phyloP scores from a whole-genome alignment of 75 land plant genomes.

The Cryptomeria japonica region DNA sequence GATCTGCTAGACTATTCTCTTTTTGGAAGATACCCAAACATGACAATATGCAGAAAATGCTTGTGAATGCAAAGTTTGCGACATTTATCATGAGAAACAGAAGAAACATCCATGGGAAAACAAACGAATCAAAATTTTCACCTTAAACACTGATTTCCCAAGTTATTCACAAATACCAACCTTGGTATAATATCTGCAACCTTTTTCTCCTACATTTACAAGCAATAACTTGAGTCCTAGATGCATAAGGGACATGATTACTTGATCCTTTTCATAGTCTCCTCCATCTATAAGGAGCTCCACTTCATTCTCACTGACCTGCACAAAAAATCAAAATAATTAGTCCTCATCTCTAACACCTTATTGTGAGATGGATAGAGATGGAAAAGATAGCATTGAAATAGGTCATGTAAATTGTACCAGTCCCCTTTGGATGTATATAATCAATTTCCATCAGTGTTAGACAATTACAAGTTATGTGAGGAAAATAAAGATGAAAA shows the following conservation, averaged over 20 bases:
- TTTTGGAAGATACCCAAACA: too few species aligned
- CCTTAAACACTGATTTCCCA: too few species aligned
- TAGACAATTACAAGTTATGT: neutral
- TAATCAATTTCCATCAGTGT: too few species aligned
- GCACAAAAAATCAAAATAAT: neutral
- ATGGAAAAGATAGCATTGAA: neutral
- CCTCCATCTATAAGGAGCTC: conserved; percentile 67
- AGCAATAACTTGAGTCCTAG: conserved; percentile 74
- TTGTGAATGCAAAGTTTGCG: too few species aligned
- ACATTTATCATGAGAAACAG: neutral
- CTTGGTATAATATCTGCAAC: conserved; percentile 87
- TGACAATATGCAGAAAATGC: too few species aligned
- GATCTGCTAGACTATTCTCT: too few species aligned
- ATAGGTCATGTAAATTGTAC: neutral
- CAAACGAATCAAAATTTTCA: too few species aligned
- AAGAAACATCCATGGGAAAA: too few species aligned
- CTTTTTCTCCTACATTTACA: conserved; percentile 71
- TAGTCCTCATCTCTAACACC: neutral
- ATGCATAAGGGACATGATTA: conserved; percentile 54
- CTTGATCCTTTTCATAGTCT: conserved; percentile 51
- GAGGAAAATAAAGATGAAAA: neutral
- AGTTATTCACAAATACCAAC: conserved; percentile 12
- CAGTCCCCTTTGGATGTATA: neutral
- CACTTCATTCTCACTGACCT: conserved; percentile 81
- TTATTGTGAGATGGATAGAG: neutral